phyloP scores from a whole-genome alignment of 495 filamentous ascomycete species.

The Penicillium dipodomyicola region DNA sequence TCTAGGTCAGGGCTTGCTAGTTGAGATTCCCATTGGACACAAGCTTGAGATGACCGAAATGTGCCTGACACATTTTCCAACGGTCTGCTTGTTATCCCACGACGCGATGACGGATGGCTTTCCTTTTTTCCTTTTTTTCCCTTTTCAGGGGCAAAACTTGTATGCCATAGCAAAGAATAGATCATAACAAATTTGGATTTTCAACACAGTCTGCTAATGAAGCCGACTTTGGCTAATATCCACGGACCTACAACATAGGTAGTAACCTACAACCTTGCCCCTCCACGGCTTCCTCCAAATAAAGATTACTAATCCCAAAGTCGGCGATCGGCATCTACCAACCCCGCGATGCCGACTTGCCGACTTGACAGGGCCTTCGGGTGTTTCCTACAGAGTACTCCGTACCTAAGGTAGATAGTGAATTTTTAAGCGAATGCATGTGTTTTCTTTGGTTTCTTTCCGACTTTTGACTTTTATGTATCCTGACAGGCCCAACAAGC shows the following conservation, averaged over 20 bases:
- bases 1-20: background rate
- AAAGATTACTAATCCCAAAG: constrained; percentile 7
- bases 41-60: background rate
- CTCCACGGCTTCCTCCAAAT: too few species aligned
- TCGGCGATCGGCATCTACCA: constrained; percentile 1
- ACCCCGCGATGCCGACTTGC: constrained; percentile 10
- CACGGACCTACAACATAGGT: too few species aligned
- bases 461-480: background rate
- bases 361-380: background rate
- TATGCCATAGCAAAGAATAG: constrained; percentile 9
- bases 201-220: too few species aligned
- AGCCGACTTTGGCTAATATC: background rate
- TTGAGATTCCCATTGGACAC: constrained; percentile 7
- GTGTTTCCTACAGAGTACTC: too few species aligned
- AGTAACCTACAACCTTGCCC: too few species aligned
- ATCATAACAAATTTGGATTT: background rate
- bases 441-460: background rate
- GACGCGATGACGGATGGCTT: constrained; percentile 23
- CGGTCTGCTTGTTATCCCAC: constrained; percentile 12
- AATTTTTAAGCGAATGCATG: constrained; percentile 9
- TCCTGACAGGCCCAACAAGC: background rate
- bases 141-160: background rate
- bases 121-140: background rate
- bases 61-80: background rate
- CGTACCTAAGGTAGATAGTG: too few species aligned